These are phyloP conservation scores for Calonectria pseudoturangicola DNA, from an alignment of 2,329 filamentous ascomycete genomes.

Conservation along the genomic window DNA sequence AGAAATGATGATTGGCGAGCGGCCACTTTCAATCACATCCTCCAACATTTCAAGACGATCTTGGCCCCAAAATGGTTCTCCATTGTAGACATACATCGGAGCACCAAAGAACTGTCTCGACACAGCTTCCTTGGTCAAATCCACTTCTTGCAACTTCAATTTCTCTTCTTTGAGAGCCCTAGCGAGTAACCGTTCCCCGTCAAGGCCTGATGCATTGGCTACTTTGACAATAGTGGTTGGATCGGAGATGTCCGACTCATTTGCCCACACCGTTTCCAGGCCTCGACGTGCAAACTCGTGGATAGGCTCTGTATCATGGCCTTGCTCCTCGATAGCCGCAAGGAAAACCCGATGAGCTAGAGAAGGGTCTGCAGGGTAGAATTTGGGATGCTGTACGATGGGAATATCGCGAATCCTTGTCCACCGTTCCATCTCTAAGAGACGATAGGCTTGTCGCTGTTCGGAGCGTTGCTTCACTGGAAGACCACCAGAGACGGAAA, in stretches of 20 bases:
- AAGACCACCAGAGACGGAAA: background rate
- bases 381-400: background rate
- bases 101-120: background rate
- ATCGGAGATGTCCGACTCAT: background rate
- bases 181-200: background rate
- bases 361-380: conserved; percentile 7
- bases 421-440: conserved; percentile 17
- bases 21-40: background rate
- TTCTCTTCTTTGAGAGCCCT: background rate
- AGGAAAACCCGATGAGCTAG: background rate
- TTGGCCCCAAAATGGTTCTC: conserved; percentile 5
- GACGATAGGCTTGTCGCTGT: conserved; percentile 7
- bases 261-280: conserved; percentile 7
- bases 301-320: background rate
- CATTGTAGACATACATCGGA: background rate
- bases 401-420: background rate
- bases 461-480: background rate
- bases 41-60: conserved; percentile 2
- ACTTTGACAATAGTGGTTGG: background rate
- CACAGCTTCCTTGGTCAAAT: background rate
- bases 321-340: conserved; percentile 8
- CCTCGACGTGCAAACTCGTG: conserved; percentile 6
- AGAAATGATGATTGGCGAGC: background rate
- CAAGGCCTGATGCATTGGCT: conserved; percentile 1
- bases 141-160: background rate